Conservation (phyloP, 805 yeast genomes). For the Metschnikowia continentalis region DNA sequence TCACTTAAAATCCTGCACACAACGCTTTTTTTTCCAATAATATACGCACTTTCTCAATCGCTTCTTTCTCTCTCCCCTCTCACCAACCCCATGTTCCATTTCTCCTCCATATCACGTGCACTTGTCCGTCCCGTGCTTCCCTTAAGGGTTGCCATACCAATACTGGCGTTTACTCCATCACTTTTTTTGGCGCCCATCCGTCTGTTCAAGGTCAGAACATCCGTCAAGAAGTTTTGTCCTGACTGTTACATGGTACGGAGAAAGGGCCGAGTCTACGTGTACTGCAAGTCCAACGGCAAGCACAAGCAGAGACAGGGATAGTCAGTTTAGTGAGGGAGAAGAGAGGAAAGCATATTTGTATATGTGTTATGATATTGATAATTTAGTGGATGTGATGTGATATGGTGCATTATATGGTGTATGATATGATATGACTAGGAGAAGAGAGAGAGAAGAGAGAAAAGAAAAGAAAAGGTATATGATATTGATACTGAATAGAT, state of each 20-base stretch:
- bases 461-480: too few relatives aligned
- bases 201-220: slow-evolving; percentile 85
- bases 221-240: slow-evolving; percentile 89
- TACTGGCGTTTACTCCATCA: slow-evolving; percentile 7
- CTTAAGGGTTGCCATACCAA: slow-evolving; percentile 4
- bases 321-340: background rate
- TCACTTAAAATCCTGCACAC: background rate
- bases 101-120: slow-evolving; percentile 15
- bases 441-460: too few relatives aligned
- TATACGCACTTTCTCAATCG: background rate
- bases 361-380: too few relatives aligned
- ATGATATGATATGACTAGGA: too few relatives aligned
- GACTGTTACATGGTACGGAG: slow-evolving; percentile 90
- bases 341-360: background rate
- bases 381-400: too few relatives aligned
- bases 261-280: slow-evolving; percentile 90
- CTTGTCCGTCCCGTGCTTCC: slow-evolving; percentile 10
- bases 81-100: slow-evolving; percentile 11
- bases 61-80: background rate
- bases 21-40: background rate
- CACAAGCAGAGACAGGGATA: slow-evolving; percentile 22
- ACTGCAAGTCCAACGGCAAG: slow-evolving; percentile 87
- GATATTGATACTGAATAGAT: too few relatives aligned
- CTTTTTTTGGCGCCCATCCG: slow-evolving; percentile 28
- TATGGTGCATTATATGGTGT: too few relatives aligned